Percentiles rank a stretch among this genome's conserved stretches.
Evolutionary conservation across 306 rosid species (phyloP).

Genomic region (Prunus mume): DNA sequence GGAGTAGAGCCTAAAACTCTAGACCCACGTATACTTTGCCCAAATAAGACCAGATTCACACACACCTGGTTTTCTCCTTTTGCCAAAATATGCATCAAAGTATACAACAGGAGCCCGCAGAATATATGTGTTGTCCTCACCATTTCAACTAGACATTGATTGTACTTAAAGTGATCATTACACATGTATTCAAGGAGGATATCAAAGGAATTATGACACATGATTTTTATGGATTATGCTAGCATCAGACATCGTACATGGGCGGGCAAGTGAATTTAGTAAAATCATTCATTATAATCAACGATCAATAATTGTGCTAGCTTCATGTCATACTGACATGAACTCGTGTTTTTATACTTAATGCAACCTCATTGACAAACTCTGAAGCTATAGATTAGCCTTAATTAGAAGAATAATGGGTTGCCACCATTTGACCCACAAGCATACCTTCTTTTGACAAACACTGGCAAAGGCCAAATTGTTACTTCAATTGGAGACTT

Average conservation of each 20-base stretch:
- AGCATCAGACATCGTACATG: too few relatives aligned
- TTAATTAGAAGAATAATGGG: not conserved
- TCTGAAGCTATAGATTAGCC: not conserved
- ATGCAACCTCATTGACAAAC: not conserved
- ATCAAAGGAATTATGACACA: too few relatives aligned
- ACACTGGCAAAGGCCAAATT: not conserved
- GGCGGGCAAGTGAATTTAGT: too few relatives aligned
- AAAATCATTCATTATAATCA: too few relatives aligned
- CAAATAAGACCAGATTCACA: not conserved
- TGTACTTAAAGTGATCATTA: not conserved
- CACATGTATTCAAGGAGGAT: too few relatives aligned
- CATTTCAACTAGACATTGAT: not conserved
- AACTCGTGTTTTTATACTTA: too few relatives aligned
- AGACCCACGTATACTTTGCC: not conserved
- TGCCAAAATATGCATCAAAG: not conserved
- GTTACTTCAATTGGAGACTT: constrained; percentile 7
- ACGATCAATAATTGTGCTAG: too few relatives aligned
- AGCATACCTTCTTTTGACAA: not conserved
- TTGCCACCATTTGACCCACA: not conserved
- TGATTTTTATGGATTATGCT: too few relatives aligned
- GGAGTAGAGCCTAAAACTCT: not conserved
- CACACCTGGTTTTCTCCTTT: not conserved
- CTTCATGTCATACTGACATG: too few relatives aligned
- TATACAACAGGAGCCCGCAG: too few relatives aligned
- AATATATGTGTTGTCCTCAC: not conserved